Percentiles rank a stretch among this genome's conserved stretches.
Conservation (phyloP, 2,329 filamentous ascomycete genomes). For the Thermochaetoides dissita region DNA sequence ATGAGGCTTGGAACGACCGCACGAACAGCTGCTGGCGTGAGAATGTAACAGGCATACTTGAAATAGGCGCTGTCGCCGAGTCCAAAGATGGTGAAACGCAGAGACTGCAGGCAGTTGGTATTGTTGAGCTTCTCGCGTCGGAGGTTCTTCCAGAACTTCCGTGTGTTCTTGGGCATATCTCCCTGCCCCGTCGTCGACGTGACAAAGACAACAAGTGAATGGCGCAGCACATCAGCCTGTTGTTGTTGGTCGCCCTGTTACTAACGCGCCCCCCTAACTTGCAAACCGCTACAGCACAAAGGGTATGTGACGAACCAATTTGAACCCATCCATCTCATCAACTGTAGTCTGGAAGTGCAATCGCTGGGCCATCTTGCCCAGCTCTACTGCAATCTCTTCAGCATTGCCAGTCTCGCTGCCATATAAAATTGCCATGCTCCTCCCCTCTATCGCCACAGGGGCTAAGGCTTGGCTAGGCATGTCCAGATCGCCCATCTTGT, state of each 20-base stretch:
- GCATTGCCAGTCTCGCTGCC: constrained; percentile 92
- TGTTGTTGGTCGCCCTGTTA: neutral
- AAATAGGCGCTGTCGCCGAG: constrained; percentile 90
- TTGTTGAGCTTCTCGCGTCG: constrained; percentile 61
- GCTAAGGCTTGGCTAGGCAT: too few species aligned
- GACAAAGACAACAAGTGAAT: constrained; percentile 58
- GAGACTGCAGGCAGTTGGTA: constrained; percentile 48
- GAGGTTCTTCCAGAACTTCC: constrained; percentile 71
- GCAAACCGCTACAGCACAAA: neutral
- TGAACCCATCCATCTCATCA: constrained; percentile 61
- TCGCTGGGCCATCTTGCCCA: constrained; percentile 60
- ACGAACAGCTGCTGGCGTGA: too few species aligned
- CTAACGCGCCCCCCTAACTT: neutral
- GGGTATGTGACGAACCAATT: constrained; percentile 45
- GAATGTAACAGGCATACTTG: constrained; percentile 44
- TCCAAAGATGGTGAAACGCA: constrained; percentile 76
- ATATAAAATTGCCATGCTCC: constrained; percentile 60
- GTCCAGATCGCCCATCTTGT: too few species aligned
- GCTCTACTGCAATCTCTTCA: constrained; percentile 77
- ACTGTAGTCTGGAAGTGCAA: constrained; percentile 66
- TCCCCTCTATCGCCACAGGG: constrained; percentile 10
- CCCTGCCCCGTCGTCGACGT: constrained; percentile 91
- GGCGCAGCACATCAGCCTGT: constrained; percentile 34
- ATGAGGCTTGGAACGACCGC: neutral
- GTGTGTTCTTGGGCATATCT: constrained; percentile 74